Conservation (phyloP, 2,329 filamentous ascomycete genomes). For the Ophiostoma sp. region DNA sequence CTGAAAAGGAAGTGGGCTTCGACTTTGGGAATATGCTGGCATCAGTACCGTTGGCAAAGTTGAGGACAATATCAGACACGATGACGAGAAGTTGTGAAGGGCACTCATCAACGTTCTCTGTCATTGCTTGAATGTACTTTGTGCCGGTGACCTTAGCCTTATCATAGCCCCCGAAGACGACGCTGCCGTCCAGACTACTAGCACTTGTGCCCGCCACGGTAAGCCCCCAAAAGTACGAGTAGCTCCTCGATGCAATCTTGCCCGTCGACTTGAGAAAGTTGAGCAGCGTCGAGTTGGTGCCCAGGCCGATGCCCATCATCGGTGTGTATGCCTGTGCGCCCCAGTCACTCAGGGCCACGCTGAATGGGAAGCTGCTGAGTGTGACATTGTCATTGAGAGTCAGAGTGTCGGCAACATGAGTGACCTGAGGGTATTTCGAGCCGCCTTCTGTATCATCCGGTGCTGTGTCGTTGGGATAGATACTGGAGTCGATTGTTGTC, state of each 20-base stretch:
- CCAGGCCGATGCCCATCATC: slow-evolving; percentile 30
- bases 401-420: slow-evolving; percentile 18
- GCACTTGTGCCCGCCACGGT: neutral
- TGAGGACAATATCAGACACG: slow-evolving; percentile 32
- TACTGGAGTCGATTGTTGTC: neutral
- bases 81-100: slow-evolving; percentile 31
- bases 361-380: slow-evolving; percentile 26
- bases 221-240: slow-evolving; percentile 30
- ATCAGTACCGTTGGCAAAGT: slow-evolving; percentile 34
- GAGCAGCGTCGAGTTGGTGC: slow-evolving; percentile 33
- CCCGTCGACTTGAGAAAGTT: slow-evolving; percentile 28
- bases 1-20: slow-evolving; percentile 21
- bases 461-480: slow-evolving; percentile 16
- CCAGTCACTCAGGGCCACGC: slow-evolving; percentile 28
- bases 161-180: slow-evolving; percentile 33
- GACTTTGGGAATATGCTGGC: slow-evolving; percentile 29
- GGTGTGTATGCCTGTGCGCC: slow-evolving; percentile 28
- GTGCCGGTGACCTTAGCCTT: slow-evolving; percentile 27
- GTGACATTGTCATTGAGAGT: slow-evolving; percentile 24
- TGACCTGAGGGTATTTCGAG: neutral
- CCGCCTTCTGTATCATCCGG: neutral
- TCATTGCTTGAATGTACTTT: slow-evolving; percentile 28
- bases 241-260: slow-evolving; percentile 27
- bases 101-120: slow-evolving; percentile 24
- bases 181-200: slow-evolving; percentile 25